These are phyloP conservation scores for Hypoxylon sp. DNA, from an alignment of 2,329 filamentous ascomycete genomes.

Conservation along the genomic window DNA sequence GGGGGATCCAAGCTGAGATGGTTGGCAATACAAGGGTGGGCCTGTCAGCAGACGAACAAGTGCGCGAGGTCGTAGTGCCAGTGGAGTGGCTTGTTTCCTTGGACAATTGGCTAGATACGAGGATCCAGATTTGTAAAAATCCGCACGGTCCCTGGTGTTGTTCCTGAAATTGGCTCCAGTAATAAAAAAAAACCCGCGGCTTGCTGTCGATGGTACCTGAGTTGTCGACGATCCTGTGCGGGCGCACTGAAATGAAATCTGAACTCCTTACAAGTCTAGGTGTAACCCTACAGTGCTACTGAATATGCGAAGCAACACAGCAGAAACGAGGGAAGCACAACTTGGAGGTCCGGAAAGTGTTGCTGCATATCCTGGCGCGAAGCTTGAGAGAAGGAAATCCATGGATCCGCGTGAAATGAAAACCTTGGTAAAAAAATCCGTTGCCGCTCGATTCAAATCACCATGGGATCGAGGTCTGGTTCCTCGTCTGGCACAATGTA, in stretches of 20 bases:
- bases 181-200: slow-evolving; percentile 19
- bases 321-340: slow-evolving; percentile 39
- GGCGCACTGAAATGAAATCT: slow-evolving; percentile 21
- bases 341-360: slow-evolving; percentile 23
- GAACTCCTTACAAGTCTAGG: slow-evolving; percentile 27
- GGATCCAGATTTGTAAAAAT: slow-evolving; percentile 20
- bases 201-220: slow-evolving; percentile 11
- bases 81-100: slow-evolving; percentile 23
- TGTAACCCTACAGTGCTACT: slow-evolving; percentile 37
- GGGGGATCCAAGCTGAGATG: slow-evolving; percentile 27
- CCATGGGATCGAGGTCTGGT: slow-evolving; percentile 18
- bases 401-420: slow-evolving; percentile 28
- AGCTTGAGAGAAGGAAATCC: slow-evolving; percentile 38
- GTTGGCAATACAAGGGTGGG: slow-evolving; percentile 28
- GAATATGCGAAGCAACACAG: slow-evolving; percentile 41
- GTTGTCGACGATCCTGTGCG: slow-evolving; percentile 28
- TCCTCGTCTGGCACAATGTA: slow-evolving; percentile 27
- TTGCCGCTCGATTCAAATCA: slow-evolving; percentile 31
- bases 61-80: slow-evolving; percentile 23
- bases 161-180: slow-evolving; percentile 14
- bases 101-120: slow-evolving; percentile 11
- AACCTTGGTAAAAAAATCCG: slow-evolving; percentile 31
- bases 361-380: slow-evolving; percentile 21
- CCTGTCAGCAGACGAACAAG: slow-evolving; percentile 35
- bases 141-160: slow-evolving; percentile 15